phyloP scores from a whole-genome alignment of 805 yeast species.

The Saccharomycopsis selenospora region DNA sequence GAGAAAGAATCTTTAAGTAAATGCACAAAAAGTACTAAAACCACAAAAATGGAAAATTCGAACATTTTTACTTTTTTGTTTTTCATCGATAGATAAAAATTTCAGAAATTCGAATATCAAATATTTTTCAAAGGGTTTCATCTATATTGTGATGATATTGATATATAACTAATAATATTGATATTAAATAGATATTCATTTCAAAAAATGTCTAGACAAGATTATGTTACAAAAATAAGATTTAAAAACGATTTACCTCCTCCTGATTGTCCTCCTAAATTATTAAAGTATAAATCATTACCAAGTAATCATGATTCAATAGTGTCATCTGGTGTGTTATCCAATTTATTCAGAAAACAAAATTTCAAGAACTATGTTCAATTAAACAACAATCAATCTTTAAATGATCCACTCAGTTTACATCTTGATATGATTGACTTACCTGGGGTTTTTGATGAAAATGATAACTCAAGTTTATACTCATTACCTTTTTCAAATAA shows the following conservation, averaged over 20 bases:
- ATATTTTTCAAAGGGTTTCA: too few relatives aligned
- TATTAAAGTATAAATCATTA: constrained; percentile 44
- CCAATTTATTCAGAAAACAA: constrained; percentile 68
- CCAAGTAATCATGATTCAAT: constrained; percentile 37
- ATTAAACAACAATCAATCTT: constrained; percentile 42
- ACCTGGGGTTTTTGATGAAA: constrained; percentile 60
- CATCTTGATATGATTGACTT: constrained; percentile 61
- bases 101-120: too few relatives aligned
- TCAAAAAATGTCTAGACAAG: constrained; percentile 42
- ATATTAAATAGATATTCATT: too few relatives aligned
- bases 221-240: constrained; percentile 72
- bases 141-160: too few relatives aligned
- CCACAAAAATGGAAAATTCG: too few relatives aligned
- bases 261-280: constrained; percentile 86
- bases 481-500: constrained; percentile 23
- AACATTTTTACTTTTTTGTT: too few relatives aligned
- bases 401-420: constrained; percentile 57
- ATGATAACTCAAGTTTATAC: constrained; percentile 40
- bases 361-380: constrained; percentile 57
- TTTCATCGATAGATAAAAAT: too few relatives aligned
- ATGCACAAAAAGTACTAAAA: too few relatives aligned
- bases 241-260: constrained; percentile 87
- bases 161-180: too few relatives aligned
- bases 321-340: constrained; percentile 49
- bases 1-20: too few relatives aligned